Base-by-base conservation (phyloP, 805 yeast genomes). In the Saturnispora gosingensis region DNA sequence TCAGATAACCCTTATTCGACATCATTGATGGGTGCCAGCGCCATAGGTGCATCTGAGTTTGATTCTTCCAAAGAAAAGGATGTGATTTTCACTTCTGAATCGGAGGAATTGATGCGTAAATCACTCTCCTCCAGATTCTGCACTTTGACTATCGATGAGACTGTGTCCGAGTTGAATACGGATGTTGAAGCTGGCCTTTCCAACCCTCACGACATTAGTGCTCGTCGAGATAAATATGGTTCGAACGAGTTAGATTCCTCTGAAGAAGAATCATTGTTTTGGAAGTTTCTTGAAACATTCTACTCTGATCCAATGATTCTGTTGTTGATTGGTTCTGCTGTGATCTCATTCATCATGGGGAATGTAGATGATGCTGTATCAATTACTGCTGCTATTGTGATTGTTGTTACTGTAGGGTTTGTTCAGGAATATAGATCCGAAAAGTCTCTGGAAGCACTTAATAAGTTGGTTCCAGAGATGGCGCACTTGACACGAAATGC, bases 401-500 rank as follows among this genome's bases (percentile, higher is more conserved):
- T 93, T 58, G 99, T 93, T 32, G 97, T 93, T 11, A 80, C 93
- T 1, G 99, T 93, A 36, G 99, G 99, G 0, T 93, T 93, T 70
- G 90, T 93, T 32, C 99, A 93, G 70, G 99, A 93, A 67, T 90
- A 90, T 63, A 77, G 97, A 61, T 87, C 96, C 2, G 99, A 93
- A 63, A 85, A 93, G 72, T 87, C 97, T 5, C 72, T 93, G 53
- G 95, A 90, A 66, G 98, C 98, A 0, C 76, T 93, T 54, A 90
- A 86, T 66, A 85, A 86, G 63, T 76, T 93, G 59, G 97, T 93
- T 7, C 99, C 99, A 2, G 97, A 95, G n/a, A 88, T 85, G 64
- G 95, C 97, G 36, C 93, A 91, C 65, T 76, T 93, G 47, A 84
- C 95, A 10, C 78, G 99, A 67, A 82, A 80, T 60, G 90, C 89